Percentiles rank a stretch among this genome's conserved stretches.
phyloP scores from a whole-genome alignment of 2,329 filamentous ascomycete genomes.

The Diaporthe citri region DNA sequence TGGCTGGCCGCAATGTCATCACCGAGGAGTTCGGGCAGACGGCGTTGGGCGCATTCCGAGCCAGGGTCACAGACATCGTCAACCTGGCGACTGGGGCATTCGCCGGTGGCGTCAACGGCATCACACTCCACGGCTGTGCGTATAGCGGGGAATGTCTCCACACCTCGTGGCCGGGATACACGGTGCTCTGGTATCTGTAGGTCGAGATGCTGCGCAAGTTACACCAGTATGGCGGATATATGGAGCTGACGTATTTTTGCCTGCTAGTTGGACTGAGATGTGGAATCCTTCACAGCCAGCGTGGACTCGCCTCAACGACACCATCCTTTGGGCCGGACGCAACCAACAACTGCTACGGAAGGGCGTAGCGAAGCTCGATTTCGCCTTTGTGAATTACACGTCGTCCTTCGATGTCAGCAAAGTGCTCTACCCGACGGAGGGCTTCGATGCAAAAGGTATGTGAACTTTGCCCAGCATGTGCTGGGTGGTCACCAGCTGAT shows the following conservation, averaged over 20 bases:
- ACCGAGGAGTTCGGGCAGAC: background rate
- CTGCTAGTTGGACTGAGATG: background rate
- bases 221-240: background rate
- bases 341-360: background rate
- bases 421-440: background rate
- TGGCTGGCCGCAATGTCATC: background rate
- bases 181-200: background rate
- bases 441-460: background rate
- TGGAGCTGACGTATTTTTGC: background rate
- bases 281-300: background rate
- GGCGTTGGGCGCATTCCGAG: background rate
- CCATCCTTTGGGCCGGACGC: background rate
- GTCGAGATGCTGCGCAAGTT: background rate
- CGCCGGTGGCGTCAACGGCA: background rate
- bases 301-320: background rate
- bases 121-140: background rate
- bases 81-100: background rate
- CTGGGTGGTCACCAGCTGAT: background rate
- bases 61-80: background rate
- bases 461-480: background rate
- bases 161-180: background rate
- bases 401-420: background rate
- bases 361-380: background rate
- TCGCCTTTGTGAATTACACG: background rate
- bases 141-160: background rate